Base-by-base conservation (phyloP, 148 eudicot genomes). In the Heliosperma pusillum region DNA sequence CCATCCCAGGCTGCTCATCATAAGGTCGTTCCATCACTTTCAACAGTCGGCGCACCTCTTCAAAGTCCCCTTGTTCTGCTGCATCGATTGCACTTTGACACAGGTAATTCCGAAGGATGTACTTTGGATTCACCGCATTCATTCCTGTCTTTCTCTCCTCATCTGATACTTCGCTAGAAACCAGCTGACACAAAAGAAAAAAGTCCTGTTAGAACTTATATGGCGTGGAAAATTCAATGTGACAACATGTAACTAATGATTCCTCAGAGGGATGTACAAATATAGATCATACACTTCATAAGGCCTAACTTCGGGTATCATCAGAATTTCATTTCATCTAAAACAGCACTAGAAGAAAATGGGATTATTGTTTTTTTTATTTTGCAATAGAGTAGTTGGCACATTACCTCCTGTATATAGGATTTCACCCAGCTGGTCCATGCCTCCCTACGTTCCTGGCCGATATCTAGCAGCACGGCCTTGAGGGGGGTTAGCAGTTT, bases 1-100 rank as follows among this genome's bases (percentile, higher is more conserved):
- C 97, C 98, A 95, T 92, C 66, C 98, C 98, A 1, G 98, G 97
- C 76, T 95, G 97, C 19, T 95, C 98, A 53, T 95, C 98, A 70
- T 55, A 95, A 10, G 98, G 97, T 52, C 89, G 75, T 70, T 87
- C 87, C 91, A 95, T 88, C 64, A 95, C 97, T 74, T 89, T 95
- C 30, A 95, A 77, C 25, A 95, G 74, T 53, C 84, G 72, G 4
- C 92, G 83, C 36, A 92, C 88, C 81, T 92, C 98, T 74, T 76
- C 91, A 82, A 87, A 95, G 82, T 95, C 97, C 11, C 97, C 98
- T 80, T 84, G 87, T 56, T 95, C 98, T 13, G 98, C 98, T 67
- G 92, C 87, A 79, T 95, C 97, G 10, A 95, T 95, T 30, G 97
- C 97, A 81, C 87, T 82, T 84, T 95, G 98, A 69, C 98, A 95